These are phyloP conservation scores for Diatrype stigma DNA, from an alignment of 2,329 filamentous ascomycete genomes.

Conservation along the genomic window DNA sequence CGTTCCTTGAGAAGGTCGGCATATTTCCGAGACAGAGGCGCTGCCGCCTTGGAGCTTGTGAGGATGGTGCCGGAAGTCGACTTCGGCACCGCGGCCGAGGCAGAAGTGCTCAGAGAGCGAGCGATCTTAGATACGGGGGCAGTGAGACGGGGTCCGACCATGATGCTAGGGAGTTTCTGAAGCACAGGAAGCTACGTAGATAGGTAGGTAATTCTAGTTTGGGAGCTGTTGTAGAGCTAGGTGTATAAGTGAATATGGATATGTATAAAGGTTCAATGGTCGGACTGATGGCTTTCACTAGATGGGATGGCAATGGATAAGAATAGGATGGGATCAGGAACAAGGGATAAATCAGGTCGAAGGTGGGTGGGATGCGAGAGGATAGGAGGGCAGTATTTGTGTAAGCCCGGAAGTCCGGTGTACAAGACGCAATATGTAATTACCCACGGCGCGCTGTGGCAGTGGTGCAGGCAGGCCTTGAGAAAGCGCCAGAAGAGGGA, in stretches of 20 bases:
- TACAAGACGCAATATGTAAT: background rate
- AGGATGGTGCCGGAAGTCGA: slow-evolving; percentile 19
- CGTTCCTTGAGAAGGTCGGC: slow-evolving; percentile 31
- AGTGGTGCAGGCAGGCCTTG: background rate
- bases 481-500: background rate
- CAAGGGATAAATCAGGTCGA: background rate
- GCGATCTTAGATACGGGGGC: slow-evolving; percentile 25
- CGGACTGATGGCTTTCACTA: background rate
- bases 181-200: background rate
- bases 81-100: slow-evolving; percentile 17
- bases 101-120: slow-evolving; percentile 27
- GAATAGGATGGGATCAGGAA: background rate
- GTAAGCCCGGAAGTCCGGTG: background rate
- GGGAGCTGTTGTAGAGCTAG: too few species aligned
- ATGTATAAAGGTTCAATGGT: background rate
- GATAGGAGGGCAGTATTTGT: background rate
- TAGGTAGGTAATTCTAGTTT: too few species aligned
- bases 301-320: background rate
- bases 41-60: slow-evolving; percentile 22
- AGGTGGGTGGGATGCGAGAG: background rate
- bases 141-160: slow-evolving; percentile 29
- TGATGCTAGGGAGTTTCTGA: slow-evolving; percentile 7
- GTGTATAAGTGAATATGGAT: background rate
- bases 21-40: slow-evolving; percentile 30
- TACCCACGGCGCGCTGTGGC: background rate